phyloP scores from a whole-genome alignment of 768 basidiomycete species.

The Rubroboletus pulcherrimus region DNA sequence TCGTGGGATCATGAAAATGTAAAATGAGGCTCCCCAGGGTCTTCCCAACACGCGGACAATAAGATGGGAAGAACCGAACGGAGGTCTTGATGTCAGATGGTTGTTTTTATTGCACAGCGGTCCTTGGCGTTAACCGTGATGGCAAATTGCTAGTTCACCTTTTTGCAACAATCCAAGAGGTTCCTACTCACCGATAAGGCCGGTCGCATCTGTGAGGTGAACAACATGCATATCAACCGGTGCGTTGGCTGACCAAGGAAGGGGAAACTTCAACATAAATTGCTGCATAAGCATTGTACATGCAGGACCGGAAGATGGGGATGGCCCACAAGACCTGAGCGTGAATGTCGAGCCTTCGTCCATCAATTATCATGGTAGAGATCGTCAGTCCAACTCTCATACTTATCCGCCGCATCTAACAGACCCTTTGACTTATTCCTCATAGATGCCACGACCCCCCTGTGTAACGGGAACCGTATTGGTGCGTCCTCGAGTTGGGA shows the following conservation, averaged over 20 bases:
- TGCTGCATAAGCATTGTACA: not conserved
- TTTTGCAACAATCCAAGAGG: not conserved
- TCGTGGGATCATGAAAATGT: not conserved
- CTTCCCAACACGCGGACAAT: too few relatives aligned
- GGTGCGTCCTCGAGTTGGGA: slow-evolving; percentile 15
- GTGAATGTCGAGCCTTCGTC: not conserved
- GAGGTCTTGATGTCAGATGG: not conserved
- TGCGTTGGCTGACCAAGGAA: not conserved
- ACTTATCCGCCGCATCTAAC: slow-evolving; percentile 6
- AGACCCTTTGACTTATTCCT: slow-evolving; percentile 16
- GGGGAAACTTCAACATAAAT: not conserved
- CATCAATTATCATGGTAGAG: slow-evolving; percentile 7
- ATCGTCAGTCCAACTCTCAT: slow-evolving; percentile 17
- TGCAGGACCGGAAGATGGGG: not conserved
- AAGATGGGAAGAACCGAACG: not conserved
- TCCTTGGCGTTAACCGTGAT: not conserved
- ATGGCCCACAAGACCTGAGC: not conserved
- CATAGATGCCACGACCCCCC: not conserved
- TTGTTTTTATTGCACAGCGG: not conserved
- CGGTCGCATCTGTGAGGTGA: not conserved
- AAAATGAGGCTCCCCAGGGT: not conserved
- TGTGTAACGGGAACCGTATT: slow-evolving; percentile 14
- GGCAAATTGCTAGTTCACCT: not conserved
- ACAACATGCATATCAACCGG: not conserved
- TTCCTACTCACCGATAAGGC: not conserved